Evolutionary conservation across 345 rosid genomes (phyloP), one percentile per base, ranked within the genome.

Genomic region (Adansonia digitata): DNA sequence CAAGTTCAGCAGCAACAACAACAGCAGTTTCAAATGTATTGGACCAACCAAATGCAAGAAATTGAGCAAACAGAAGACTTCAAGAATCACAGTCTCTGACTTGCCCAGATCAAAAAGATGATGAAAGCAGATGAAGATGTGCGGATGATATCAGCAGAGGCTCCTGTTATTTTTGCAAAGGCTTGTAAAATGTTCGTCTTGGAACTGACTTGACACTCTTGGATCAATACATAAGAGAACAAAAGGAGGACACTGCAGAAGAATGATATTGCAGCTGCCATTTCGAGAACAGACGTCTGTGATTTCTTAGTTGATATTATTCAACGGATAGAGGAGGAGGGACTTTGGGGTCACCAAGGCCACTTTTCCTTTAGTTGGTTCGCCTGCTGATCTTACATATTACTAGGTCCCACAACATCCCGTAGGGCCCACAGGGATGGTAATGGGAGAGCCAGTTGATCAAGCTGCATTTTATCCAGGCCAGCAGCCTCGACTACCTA

Each of bases 71-170:
- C 85, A 0, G 49, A 49, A 1, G 90, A 86, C 77, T 86, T 86
- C 82, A 86, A 83, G 82, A 86, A 86, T 73, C 88, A 86, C 77
- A 84, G 82, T 56, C 84, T 86, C 37, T 86, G 88, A 5, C 79
- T 86, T 2, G 90, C 90, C 37, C 83, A 86, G 74, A 84, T 86
- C 42, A 86, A 86, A 79, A 86, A 86, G 83, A 86, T 86, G 69
- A 86, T 86, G 90, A 86, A 86, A 83, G 88, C 89, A 20, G 88
- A 86, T 45, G 87, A 84, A 81, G 89, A 86, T 81, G 87, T 86
- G 11, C 71, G 89, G 60, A 86, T 86, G 89, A 86, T 86, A 69
- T 86, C 89, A 12, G 87, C 87, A 0, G 89, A 86, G 77, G 89
- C 87, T 71, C 89, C 88, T 31, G 88, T 86, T n/a, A 79, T 86